Evolutionary conservation across 441 rosid species (phyloP).

Genomic region (Pelargonium fulgidum): DNA sequence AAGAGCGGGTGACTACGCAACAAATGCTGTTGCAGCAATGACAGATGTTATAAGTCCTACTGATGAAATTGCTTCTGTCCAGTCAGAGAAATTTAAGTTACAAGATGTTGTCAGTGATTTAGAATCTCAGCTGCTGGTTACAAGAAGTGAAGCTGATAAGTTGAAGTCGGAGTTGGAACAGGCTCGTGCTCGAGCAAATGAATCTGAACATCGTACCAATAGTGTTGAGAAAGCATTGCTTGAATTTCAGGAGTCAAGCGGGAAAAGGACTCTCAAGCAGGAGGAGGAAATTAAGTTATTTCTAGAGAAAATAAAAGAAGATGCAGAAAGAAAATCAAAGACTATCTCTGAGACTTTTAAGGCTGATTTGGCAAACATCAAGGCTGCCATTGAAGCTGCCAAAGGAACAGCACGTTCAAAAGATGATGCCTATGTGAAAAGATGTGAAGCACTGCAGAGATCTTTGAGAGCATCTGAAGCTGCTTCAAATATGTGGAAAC

Average conservation of each 20-base stretch:
- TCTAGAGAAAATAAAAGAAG: constrained; percentile 39
- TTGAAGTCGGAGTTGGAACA: constrained; percentile 38
- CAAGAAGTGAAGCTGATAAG: constrained; percentile 30
- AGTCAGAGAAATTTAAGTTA: constrained; percentile 33
- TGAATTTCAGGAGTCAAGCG: constrained; percentile 39
- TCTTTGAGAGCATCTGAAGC: constrained; percentile 38
- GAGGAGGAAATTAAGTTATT: constrained; percentile 31
- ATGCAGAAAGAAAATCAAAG: constrained; percentile 27
- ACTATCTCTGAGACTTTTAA: constrained; percentile 32
- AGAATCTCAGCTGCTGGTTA: constrained; percentile 34
- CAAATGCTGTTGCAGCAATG: constrained; percentile 28
- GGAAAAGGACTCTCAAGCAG: constrained; percentile 22
- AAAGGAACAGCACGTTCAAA: constrained; percentile 28
- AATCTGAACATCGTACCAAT: constrained; percentile 32
- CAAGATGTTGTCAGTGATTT: constrained; percentile 28
- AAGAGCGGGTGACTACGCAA: constrained; percentile 31
- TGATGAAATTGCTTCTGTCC: constrained; percentile 32
- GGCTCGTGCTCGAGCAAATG: constrained; percentile 27
- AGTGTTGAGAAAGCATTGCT: constrained; percentile 36
- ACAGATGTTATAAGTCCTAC: constrained; percentile 21
- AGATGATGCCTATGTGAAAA: constrained; percentile 34
- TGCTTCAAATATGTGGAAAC: constrained; percentile 37
- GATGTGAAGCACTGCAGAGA: constrained; percentile 41
- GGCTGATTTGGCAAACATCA: constrained; percentile 37
- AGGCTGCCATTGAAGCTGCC: constrained; percentile 36